Evolutionary conservation across 495 filamentous ascomycete genomes (phyloP).

Genomic region (Platismatia glauca): DNA sequence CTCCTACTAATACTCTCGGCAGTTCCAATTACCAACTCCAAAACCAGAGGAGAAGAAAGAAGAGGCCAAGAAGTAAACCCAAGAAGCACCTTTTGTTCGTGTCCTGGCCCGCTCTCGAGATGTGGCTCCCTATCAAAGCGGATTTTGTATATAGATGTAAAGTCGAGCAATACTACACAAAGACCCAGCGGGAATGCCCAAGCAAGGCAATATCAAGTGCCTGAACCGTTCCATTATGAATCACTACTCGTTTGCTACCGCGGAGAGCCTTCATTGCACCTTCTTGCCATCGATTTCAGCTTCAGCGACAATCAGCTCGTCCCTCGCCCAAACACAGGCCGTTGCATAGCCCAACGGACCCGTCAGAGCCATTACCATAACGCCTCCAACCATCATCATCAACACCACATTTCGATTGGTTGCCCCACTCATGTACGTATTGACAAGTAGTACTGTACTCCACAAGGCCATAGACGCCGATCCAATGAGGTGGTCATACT

Average conservation of each 20-base stretch:
- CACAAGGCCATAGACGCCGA: constrained; percentile 44
- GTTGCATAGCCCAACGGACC: constrained; percentile 42
- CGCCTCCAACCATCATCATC: constrained; percentile 31
- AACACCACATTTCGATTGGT: constrained; percentile 27
- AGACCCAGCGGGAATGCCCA: not conserved
- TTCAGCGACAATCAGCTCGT: constrained; percentile 29
- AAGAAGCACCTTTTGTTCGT: not conserved
- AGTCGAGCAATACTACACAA: not conserved
- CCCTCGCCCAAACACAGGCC: constrained; percentile 49
- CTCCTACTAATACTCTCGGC: constrained; percentile 22
- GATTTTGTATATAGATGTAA: constrained; percentile 1
- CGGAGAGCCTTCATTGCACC: not conserved
- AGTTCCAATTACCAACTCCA: constrained; percentile 86
- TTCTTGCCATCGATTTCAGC: constrained; percentile 5
- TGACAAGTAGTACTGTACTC: constrained; percentile 39
- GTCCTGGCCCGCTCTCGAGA: not conserved
- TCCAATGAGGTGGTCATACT: constrained; percentile 51
- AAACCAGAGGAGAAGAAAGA: constrained; percentile 89
- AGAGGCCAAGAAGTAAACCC: constrained; percentile 71
- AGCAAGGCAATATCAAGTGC: not conserved
- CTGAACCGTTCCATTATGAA: not conserved
- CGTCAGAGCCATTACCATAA: constrained; percentile 34
- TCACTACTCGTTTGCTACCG: not conserved
- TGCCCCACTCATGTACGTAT: constrained; percentile 33
- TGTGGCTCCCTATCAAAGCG: not conserved